Percentiles rank a stretch among this genome's conserved stretches.
Evolutionary conservation across 495 filamentous ascomycete genomes (phyloP).

Genomic region (Aspergillus cristatus): DNA sequence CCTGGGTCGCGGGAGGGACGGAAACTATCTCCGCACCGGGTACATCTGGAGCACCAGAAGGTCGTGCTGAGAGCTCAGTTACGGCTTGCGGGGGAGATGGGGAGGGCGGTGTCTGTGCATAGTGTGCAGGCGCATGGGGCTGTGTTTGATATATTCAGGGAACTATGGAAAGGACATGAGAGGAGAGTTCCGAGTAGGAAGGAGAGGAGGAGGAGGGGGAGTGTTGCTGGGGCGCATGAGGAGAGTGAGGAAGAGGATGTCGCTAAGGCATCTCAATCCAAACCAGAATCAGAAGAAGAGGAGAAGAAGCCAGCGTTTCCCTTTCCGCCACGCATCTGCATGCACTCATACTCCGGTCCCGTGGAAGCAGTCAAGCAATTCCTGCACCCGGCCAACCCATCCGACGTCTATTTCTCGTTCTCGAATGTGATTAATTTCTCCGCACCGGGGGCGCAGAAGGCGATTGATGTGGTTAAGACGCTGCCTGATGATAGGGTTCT

Average conservation of each 20-base stretch:
- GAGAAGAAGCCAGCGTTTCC: slow-evolving; percentile 31
- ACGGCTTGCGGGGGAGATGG: slow-evolving; percentile 72
- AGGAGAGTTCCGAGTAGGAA: slow-evolving; percentile 55
- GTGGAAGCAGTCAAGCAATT: slow-evolving; percentile 70
- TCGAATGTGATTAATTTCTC: slow-evolving; percentile 75
- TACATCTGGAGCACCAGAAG: slow-evolving; percentile 71
- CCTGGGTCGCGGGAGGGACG: slow-evolving; percentile 79
- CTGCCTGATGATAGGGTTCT: slow-evolving; percentile 73
- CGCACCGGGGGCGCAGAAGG: slow-evolving; percentile 41
- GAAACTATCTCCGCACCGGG: slow-evolving; percentile 60
- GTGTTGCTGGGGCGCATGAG: slow-evolving; percentile 21
- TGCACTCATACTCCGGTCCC: slow-evolving; percentile 90
- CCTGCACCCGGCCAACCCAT: slow-evolving; percentile 61
- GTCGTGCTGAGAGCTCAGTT: slow-evolving; percentile 71
- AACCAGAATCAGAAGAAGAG: slow-evolving; percentile 7
- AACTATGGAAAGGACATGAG: slow-evolving; percentile 79
- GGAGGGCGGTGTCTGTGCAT: slow-evolving; percentile 75
- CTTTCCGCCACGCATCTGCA: slow-evolving; percentile 83
- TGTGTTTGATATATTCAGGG: slow-evolving; percentile 63
- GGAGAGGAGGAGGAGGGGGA: slow-evolving; percentile 39
- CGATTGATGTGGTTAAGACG: slow-evolving; percentile 56
- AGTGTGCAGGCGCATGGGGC: slow-evolving; percentile 86
- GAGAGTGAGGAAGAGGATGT: slow-evolving; percentile 21
- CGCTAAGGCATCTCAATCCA: no score
- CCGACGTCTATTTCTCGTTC: slow-evolving; percentile 80